Evolutionary conservation across 305 asterid genomes (phyloP).

Genomic region (Rubia tinctorum): DNA sequence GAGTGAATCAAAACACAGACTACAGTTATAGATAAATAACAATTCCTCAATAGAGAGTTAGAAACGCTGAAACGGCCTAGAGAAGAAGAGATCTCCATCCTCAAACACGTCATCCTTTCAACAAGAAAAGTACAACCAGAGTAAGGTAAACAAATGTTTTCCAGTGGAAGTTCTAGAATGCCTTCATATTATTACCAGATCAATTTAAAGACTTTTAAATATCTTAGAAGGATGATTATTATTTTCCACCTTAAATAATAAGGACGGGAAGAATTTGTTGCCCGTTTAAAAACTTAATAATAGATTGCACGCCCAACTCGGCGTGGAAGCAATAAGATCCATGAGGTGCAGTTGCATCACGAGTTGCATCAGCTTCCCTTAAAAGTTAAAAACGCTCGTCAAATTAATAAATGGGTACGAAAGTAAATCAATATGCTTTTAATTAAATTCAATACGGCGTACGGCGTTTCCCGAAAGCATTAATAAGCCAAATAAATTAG

Average conservation of each 20-base stretch:
- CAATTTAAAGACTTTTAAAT: not conserved
- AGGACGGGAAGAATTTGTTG: not conserved
- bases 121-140: not conserved
- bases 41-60: no score
- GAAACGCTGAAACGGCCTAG: no score
- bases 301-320: not conserved
- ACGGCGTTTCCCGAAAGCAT: not conserved
- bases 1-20: no score
- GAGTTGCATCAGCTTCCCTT: conserved; percentile 6
- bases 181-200: not conserved
- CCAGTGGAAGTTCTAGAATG: not conserved
- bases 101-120: not conserved
- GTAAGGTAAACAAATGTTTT: not conserved
- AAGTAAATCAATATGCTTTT: not conserved
- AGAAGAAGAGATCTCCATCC: not conserved
- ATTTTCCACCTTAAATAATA: not conserved
- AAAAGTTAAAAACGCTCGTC: not conserved
- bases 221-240: not conserved
- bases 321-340: not conserved
- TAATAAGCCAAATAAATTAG: not conserved
- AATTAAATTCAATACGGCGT: not conserved
- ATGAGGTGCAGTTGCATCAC: conserved; percentile 3
- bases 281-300: not conserved
- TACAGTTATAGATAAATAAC: no score
- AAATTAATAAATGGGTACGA: not conserved